phyloP scores from a whole-genome alignment of 306 rosid species.

The Lithocarpus polystachyus region DNA sequence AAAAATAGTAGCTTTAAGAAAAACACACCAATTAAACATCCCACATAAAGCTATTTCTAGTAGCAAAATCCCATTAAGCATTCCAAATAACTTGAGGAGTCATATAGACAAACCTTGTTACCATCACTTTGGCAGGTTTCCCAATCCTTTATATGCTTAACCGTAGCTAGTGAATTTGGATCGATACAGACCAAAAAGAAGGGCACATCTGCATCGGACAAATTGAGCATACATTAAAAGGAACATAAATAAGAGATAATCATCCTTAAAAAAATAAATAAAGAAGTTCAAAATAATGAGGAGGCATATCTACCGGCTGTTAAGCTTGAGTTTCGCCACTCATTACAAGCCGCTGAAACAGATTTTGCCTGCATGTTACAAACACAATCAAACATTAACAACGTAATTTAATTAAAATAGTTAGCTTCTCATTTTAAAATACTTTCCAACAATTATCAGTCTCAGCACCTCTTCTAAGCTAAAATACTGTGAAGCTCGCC shows the following conservation, averaged over 20 bases:
- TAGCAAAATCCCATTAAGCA: constrained; percentile 12
- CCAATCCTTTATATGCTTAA: constrained; percentile 78
- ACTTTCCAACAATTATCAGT: not conserved
- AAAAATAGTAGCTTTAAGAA: constrained; percentile 27
- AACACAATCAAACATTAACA: constrained; percentile 11
- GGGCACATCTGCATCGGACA: constrained; percentile 64
- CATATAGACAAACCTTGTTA: constrained; percentile 58
- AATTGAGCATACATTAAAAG: constrained; percentile 23
- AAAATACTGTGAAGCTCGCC: constrained; percentile 70
- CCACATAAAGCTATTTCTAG: constrained; percentile 6
- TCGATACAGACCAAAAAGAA: constrained; percentile 70
- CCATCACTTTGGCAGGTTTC: constrained; percentile 49
- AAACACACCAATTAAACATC: constrained; percentile 9
- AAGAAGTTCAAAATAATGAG: constrained; percentile 1
- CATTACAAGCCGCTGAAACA: constrained; percentile 67
- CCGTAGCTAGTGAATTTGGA: constrained; percentile 52
- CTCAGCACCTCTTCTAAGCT: constrained; percentile 60
- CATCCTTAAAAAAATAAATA: not conserved
- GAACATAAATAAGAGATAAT: constrained; percentile 1
- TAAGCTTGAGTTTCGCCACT: constrained; percentile 73
- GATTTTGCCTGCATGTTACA: constrained; percentile 61
- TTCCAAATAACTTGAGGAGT: constrained; percentile 26
- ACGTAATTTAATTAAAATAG: constrained; percentile 6
- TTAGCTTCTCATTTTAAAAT: not conserved
- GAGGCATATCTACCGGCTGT: constrained; percentile 54